Percentiles rank a stretch among this genome's conserved stretches.
Conservation (phyloP, 225 moss, liverwort and hornwort species). For the Neckera pumila region DNA sequence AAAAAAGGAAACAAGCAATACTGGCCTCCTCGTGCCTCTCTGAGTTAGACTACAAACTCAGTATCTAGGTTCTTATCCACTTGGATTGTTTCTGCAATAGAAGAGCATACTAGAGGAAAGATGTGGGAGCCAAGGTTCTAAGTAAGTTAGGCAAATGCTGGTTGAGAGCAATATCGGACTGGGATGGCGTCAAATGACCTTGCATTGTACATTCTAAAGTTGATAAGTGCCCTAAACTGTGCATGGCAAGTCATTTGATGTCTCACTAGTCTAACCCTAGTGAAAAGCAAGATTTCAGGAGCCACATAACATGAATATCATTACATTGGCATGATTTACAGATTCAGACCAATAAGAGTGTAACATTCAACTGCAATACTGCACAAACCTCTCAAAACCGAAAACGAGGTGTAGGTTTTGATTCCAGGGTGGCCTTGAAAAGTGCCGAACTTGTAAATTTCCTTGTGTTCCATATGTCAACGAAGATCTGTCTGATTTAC, state of each 20-base stretch:
- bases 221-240: background rate
- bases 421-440: background rate
- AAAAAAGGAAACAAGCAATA: background rate
- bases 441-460: background rate
- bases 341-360: background rate
- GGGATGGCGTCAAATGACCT: background rate
- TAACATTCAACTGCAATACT: background rate
- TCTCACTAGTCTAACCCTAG: background rate
- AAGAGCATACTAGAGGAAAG: background rate
- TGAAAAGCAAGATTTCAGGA: background rate
- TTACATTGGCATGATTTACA: background rate
- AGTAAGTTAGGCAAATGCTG: background rate
- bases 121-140: background rate
- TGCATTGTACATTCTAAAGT: background rate
- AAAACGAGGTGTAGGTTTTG: background rate
- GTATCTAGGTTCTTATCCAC: background rate
- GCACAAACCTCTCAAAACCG: background rate
- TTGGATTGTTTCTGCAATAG: background rate
- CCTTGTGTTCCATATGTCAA: too few species aligned
- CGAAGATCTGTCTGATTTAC: background rate
- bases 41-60: background rate
- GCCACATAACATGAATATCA: background rate
- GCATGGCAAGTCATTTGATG: background rate
- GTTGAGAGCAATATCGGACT: background rate
- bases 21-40: background rate